phyloP scores from a whole-genome alignment of 345 rosid genomes.

The Populus davidiana region DNA sequence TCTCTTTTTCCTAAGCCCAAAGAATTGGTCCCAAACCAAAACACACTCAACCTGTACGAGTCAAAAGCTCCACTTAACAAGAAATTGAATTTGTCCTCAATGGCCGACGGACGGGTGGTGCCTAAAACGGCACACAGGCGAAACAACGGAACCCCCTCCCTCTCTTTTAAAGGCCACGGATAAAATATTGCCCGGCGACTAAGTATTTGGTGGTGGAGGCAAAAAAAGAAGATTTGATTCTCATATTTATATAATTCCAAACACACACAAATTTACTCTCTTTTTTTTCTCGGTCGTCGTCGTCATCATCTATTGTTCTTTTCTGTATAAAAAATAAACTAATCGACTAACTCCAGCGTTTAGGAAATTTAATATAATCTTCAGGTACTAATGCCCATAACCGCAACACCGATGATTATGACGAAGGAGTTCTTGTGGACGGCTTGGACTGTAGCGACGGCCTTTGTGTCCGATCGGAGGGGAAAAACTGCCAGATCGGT shows the following conservation, averaged over 20 bases:
- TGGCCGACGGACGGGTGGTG: background rate
- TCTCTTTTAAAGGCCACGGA: background rate
- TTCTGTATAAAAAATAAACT: background rate
- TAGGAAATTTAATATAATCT: background rate
- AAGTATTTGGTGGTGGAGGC: background rate
- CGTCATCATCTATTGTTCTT: background rate
- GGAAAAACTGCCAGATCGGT: constrained; percentile 15
- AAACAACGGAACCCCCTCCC: background rate
- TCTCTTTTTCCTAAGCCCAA: background rate
- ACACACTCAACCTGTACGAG: background rate
- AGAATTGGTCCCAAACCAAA: background rate
- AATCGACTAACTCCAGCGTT: background rate
- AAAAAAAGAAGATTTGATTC: background rate
- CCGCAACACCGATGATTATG: constrained; percentile 17
- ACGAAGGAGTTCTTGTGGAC: constrained; percentile 19
- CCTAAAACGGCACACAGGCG: background rate
- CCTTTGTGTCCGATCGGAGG: constrained; percentile 26
- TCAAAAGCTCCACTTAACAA: background rate
- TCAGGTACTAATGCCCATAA: constrained; percentile 22
- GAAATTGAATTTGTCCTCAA: background rate
- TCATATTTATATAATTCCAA: background rate
- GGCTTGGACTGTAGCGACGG: constrained; percentile 27
- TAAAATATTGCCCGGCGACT: background rate
- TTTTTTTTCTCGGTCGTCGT: background rate
- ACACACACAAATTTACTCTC: background rate